Base-by-base conservation (phyloP, 2,329 filamentous ascomycete genomes). In the Penicillium sp. region DNA sequence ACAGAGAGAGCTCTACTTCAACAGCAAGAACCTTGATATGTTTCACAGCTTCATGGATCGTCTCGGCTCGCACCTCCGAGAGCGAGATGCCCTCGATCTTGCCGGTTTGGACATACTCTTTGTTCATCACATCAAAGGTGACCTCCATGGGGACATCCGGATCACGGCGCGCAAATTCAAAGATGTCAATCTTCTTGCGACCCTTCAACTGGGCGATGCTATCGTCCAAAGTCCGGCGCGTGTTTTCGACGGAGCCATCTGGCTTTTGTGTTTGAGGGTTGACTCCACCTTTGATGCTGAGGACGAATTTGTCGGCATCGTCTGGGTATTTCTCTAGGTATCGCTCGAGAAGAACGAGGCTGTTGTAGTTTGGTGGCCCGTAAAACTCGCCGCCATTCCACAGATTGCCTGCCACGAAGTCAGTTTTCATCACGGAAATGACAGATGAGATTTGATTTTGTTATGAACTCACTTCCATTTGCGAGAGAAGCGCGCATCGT, bases 121-220 rank as follows among this genome's bases (percentile, higher is more conserved):
- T 22, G 5, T 22, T 54, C 11, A 66, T 44, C 0, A 50, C 44
- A 10, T 40, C 39, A 11, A 67, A 49, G 2, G 52, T 70, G 26
- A 70, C 63, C 45, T 74, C 68, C 26, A 75, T 63, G 1, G 70
- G 67, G 0, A 62, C 59, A 2, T 66, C 66, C 31, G 59, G 59
- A 49, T 82, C 78, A 25, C 75, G 64, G 14, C 79, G 66, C 2
- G 70, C 70, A 37, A 65, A 70, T 47, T 73, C 71, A 45, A 79
- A 82, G 7, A 77, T 57, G 52, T 80, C 77, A 26, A 82, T 61
- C 51, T 70, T 72, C 57, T 76, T 72, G 56, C 76, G 65, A 4
- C 72, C 73, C 14, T 67, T 64, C 3, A 75, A 56, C 8, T 68
- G 36, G 6, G 50, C 54, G 9, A 79, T 55, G 44, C 72, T 70